These are phyloP conservation scores for Globisporangium polare DNA, from an alignment of 352 stramenopile genomes.

Conservation along the genomic window DNA sequence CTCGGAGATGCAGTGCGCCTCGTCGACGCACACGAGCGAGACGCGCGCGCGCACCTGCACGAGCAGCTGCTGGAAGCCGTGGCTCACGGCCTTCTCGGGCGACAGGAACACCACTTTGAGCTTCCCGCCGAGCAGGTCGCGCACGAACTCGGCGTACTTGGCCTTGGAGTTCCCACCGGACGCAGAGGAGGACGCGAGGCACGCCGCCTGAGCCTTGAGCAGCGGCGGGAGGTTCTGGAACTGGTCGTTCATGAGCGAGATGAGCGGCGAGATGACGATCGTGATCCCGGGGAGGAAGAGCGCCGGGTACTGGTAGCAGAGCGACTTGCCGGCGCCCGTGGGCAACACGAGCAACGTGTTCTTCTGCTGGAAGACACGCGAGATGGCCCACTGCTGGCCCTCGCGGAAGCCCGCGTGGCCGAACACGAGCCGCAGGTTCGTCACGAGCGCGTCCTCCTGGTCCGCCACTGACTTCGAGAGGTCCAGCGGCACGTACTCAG, in stretches of 20 bases:
- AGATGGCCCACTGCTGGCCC: slow-evolving; percentile 82
- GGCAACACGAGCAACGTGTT: slow-evolving; percentile 92
- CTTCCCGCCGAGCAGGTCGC: slow-evolving; percentile 52
- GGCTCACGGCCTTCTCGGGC: slow-evolving; percentile 83
- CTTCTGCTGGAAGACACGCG: slow-evolving; percentile 56
- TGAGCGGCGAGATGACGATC: slow-evolving; percentile 91
- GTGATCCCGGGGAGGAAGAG: slow-evolving; percentile 85
- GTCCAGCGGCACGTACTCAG: slow-evolving; percentile 51
- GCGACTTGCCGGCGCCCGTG: slow-evolving; percentile 97
- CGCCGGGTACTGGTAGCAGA: slow-evolving; percentile 96
- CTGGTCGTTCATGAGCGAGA: slow-evolving; percentile 94
- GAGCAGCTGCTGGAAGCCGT: slow-evolving; percentile 75
- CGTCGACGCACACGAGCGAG: slow-evolving; percentile 91
- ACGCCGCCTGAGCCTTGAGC: slow-evolving; percentile 52
- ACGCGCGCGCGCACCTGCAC: slow-evolving; percentile 37
- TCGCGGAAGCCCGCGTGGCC: slow-evolving; percentile 74
- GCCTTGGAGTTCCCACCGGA: slow-evolving; percentile 35
- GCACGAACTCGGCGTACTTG: slow-evolving; percentile 61
- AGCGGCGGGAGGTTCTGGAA: slow-evolving; percentile 73
- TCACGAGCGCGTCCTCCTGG: slow-evolving; percentile 49
- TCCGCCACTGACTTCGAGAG: slow-evolving; percentile 35
- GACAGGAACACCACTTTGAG: slow-evolving; percentile 90
- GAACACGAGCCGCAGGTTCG: slow-evolving; percentile 83
- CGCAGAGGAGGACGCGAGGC: slow-evolving; percentile 39
- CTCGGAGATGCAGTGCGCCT: slow-evolving; percentile 94